Evolutionary conservation across 306 rosid genomes (phyloP).

Genomic region (Pterocarpus santalinus): DNA sequence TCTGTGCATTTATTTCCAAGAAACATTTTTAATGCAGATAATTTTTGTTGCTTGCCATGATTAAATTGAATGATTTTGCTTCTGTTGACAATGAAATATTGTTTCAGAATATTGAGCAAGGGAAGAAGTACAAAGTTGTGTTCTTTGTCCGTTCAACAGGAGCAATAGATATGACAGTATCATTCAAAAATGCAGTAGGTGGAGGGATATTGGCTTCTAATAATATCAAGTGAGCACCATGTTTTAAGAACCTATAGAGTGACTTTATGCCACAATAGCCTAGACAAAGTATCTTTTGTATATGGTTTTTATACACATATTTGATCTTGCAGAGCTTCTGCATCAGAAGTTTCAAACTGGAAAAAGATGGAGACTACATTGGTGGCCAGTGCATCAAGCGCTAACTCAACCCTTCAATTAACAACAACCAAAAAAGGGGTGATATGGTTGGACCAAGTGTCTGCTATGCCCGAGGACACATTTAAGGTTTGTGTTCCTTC

Average conservation of each 20-base stretch:
- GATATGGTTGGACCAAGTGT: constrained; percentile 58
- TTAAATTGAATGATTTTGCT: not conserved
- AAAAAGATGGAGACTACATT: constrained; percentile 40
- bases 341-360: constrained; percentile 51
- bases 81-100: constrained; percentile 6
- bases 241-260: not conserved
- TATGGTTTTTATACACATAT: not conserved
- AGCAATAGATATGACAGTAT: constrained; percentile 59
- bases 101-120: constrained; percentile 72
- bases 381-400: constrained; percentile 28
- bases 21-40: too few species aligned
- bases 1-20: too few species aligned
- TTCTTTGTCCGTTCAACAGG: constrained; percentile 63
- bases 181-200: constrained; percentile 52
- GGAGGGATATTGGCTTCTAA: constrained; percentile 64
- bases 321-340: constrained; percentile 58
- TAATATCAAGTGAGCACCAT: constrained; percentile 57
- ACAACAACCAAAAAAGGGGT: constrained; percentile 51
- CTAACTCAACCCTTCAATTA: constrained; percentile 36
- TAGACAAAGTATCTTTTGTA: not conserved
- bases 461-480: constrained; percentile 56
- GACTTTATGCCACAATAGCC: not conserved
- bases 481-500: constrained; percentile 36
- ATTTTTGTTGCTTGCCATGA: too few species aligned
- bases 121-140: constrained; percentile 66